phyloP scores from a whole-genome alignment of 2,329 filamentous ascomycete species.

The Endoconidiophora polonica region DNA sequence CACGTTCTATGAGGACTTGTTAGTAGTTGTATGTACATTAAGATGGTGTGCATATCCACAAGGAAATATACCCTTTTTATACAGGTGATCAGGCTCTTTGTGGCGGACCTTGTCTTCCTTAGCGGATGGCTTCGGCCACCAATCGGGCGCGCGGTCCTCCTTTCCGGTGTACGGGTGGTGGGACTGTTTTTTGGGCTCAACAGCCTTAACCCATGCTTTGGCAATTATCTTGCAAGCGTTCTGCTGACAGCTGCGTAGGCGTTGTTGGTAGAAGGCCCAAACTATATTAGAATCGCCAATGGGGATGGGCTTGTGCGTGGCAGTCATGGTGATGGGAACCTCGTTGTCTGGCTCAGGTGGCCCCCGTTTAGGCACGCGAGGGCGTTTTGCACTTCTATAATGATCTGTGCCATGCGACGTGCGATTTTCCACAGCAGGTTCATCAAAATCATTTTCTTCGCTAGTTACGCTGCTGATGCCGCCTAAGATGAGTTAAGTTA shows the following conservation, averaged over 20 bases:
- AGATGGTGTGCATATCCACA: neutral
- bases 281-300: slow-evolving; percentile 39
- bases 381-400: too few species aligned
- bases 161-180: slow-evolving; percentile 55
- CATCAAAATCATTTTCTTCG: neutral
- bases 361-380: too few species aligned
- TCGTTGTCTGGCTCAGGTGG: too few species aligned
- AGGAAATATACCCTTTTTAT: slow-evolving; percentile 39
- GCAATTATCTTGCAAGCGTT: slow-evolving; percentile 54
- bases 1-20: slow-evolving; percentile 31
- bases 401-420: too few species aligned
- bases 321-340: neutral
- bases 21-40: slow-evolving; percentile 6
- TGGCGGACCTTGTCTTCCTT: slow-evolving; percentile 43
- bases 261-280: slow-evolving; percentile 41
- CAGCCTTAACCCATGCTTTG: slow-evolving; percentile 59
- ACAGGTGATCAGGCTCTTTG: slow-evolving; percentile 58
- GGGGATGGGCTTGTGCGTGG: slow-evolving; percentile 19
- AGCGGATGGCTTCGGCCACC: slow-evolving; percentile 43
- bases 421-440: neutral
- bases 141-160: slow-evolving; percentile 44
- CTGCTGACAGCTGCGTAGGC: slow-evolving; percentile 53
- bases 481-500: neutral
- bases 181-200: slow-evolving; percentile 63
- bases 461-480: neutral